Base-by-base conservation (phyloP, 768 basidiomycete genomes). In the Pulveroboletus sp. region DNA sequence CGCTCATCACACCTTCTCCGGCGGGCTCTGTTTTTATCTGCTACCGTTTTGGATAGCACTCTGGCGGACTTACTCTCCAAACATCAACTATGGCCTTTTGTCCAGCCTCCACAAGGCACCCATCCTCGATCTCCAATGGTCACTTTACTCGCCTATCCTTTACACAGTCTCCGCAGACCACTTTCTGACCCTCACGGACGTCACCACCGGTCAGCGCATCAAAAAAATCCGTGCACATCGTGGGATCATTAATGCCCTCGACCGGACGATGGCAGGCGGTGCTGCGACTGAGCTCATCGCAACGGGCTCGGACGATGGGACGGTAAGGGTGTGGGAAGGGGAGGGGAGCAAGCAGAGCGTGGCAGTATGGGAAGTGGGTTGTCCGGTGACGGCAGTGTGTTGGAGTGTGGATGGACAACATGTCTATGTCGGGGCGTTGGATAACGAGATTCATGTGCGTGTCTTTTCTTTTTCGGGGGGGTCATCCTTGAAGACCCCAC, bases 371-470 rank as follows among this genome's bases (percentile, higher is more conserved):
- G 86, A 92, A 47, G 56, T 92, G 15, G 90, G 90, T 5, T 93
- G 89, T 62, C 94, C 96, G 0, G 89, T 93, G 28, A 99, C 95
- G 13, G 77, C 86, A 1, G 94, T 94, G 0, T 86, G 85, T 58
- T 98, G 89, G 93, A 87, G 88, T 65, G 82, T 82, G 17, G 96
- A 99, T 63, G 96, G 92, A 2, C 78, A 87, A 51, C 86, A 81
- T 51, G 77, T 96, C 31, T 99, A 91, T 57, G 80, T 91, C n/a
- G 94, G 86, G 5, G 93, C 89, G 13, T 69, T 98, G 60, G 95
- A 99, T 70, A 99, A 99, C 58, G 92, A 93, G 67, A 86, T 99
- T 53, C 93, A 97, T 65, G 93, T 95, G 61, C 57, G 87, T 77
- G 11, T 35, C 15, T 40, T 8, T 21, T 5, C 2, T 18, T 32